phyloP scores from a whole-genome alignment of 495 filamentous ascomycete species.

The Xylaria acuta region DNA sequence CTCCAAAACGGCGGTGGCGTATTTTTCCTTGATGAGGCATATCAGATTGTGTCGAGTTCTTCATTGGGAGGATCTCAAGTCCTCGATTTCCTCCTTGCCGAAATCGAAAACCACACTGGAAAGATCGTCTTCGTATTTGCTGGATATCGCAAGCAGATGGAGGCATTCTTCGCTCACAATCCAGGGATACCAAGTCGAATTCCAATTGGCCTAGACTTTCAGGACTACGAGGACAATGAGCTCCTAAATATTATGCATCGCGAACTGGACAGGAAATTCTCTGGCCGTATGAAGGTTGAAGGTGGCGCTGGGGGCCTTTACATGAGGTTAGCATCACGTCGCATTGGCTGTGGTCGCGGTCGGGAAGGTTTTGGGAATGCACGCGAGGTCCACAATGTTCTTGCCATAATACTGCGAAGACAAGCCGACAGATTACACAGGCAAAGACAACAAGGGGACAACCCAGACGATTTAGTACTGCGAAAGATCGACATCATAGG shows the following conservation, averaged over 20 bases:
- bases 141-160: conserved; percentile 81
- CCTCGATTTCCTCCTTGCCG: conserved; percentile 75
- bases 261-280: conserved; percentile 54
- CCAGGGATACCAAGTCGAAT: conserved; percentile 76
- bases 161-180: conserved; percentile 79
- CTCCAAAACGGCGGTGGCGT: conserved; percentile 68
- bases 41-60: conserved; percentile 68
- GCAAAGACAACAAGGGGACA: conserved; percentile 37
- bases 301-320: conserved; percentile 67
- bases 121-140: conserved; percentile 80
- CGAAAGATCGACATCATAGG: conserved; percentile 70
- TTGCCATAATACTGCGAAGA: conserved; percentile 59
- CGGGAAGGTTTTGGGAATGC: conserved; percentile 77
- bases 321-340: conserved; percentile 65
- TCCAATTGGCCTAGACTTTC: conserved; percentile 68
- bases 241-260: conserved; percentile 70
- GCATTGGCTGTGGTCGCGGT: conserved; percentile 67
- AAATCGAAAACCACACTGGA: conserved; percentile 76
- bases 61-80: conserved; percentile 61
- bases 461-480: conserved; percentile 58
- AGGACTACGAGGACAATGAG: conserved; percentile 73
- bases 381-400: conserved; percentile 66
- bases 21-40: conserved; percentile 80
- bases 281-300: conserved; percentile 63
- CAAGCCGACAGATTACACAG: conserved; percentile 62